Conservation (phyloP, 1,284 basidiomycete species). For the Irpex sp. region DNA sequence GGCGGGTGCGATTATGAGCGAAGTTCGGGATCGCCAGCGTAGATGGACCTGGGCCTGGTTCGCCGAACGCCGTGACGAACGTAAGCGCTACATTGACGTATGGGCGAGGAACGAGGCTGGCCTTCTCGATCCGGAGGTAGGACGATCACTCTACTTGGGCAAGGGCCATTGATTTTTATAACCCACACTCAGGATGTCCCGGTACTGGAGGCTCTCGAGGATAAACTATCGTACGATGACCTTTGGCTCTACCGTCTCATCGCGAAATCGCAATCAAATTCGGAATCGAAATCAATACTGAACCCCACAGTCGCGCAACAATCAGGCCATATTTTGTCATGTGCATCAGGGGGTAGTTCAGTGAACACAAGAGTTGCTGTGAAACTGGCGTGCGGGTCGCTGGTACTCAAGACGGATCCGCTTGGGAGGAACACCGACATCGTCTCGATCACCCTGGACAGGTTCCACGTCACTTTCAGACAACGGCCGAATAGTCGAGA, state of each 20-base stretch:
- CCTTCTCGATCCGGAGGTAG: slow-evolving; percentile 37
- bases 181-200: slow-evolving; percentile 49
- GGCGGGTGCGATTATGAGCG: slow-evolving; percentile 76
- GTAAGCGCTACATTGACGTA: slow-evolving; percentile 79
- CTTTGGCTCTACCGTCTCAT: slow-evolving; percentile 98
- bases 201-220: slow-evolving; percentile 71
- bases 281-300: slow-evolving; percentile 87
- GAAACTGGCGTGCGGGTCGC: slow-evolving; percentile 83
- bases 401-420: slow-evolving; percentile 74
- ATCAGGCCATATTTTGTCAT: slow-evolving; percentile 61
- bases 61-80: slow-evolving; percentile 83
- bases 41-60: slow-evolving; percentile 96
- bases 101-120: slow-evolving; percentile 78
- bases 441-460: slow-evolving; percentile 87
- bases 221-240: slow-evolving; percentile 89
- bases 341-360: slow-evolving; percentile 71
- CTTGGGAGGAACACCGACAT: slow-evolving; percentile 68
- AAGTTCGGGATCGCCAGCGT: slow-evolving; percentile 81
- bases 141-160: neutral
- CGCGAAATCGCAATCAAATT: slow-evolving; percentile 86
- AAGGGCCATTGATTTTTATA: neutral
- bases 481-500: slow-evolving; percentile 88
- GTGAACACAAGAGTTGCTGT: slow-evolving; percentile 78
- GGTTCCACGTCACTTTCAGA: slow-evolving; percentile 81
- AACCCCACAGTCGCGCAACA: slow-evolving; percentile 85